Evolutionary conservation across 2,329 filamentous ascomycete species (phyloP).

Genomic region (Lachnellula subtilissima): DNA sequence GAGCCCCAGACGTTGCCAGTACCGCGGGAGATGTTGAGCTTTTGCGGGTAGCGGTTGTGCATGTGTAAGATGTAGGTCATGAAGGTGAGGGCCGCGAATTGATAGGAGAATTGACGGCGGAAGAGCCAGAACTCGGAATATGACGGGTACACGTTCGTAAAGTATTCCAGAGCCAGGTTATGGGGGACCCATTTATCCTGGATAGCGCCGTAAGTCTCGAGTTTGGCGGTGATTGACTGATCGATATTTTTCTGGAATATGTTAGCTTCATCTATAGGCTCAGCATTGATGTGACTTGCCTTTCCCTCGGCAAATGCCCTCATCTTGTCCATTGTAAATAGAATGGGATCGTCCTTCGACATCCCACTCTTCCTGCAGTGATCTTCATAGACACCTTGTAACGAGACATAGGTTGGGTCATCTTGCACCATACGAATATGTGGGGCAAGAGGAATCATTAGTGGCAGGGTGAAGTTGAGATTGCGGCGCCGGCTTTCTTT

Average conservation of each 20-base stretch:
- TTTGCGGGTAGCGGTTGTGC: conserved; percentile 91
- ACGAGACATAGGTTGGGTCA: conserved; percentile 85
- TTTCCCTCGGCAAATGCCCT: conserved; percentile 64
- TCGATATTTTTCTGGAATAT: conserved; percentile 58
- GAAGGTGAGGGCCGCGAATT: conserved; percentile 90
- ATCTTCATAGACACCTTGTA: conserved; percentile 95
- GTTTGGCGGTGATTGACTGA: conserved; percentile 64
- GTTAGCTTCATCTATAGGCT: conserved; percentile 26
- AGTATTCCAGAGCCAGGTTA: conserved; percentile 79
- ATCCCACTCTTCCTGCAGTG: conserved; percentile 83
- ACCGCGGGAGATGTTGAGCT: conserved; percentile 82
- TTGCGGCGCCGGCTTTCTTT: conserved; percentile 94
- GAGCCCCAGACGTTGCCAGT: conserved; percentile 95
- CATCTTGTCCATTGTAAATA: conserved; percentile 94
- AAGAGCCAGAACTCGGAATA: conserved; percentile 98
- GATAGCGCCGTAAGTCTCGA: conserved; percentile 92
- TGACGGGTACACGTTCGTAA: conserved; percentile 79
- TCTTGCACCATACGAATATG: conserved; percentile 95
- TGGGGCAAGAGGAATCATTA: conserved; percentile 93
- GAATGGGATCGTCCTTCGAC: conserved; percentile 89
- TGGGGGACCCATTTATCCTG: conserved; percentile 89
- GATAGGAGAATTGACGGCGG: conserved; percentile 93
- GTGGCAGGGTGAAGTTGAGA: conserved; percentile 88
- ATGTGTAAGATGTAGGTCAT: conserved; percentile 99
- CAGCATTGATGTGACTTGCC: conserved; percentile 14